These are phyloP conservation scores for Pichia sp. DNA, from an alignment of 1,139 yeast genomes.

Conservation along the genomic window DNA sequence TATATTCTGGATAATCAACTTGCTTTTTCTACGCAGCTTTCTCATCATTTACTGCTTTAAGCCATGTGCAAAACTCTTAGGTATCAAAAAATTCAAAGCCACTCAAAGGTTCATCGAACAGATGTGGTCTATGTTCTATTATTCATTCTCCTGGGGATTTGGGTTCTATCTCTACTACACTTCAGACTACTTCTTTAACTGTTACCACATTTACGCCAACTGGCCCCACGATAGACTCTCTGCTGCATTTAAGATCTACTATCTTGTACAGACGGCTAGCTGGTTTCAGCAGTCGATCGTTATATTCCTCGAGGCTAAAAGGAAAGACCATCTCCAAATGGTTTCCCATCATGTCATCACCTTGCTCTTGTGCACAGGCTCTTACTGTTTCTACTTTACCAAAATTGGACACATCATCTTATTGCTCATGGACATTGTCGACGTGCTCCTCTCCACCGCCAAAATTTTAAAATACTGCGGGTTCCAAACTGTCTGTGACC, in stretches of 20 bases:
- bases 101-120: conserved; percentile 78
- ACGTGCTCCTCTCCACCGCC: conserved; percentile 66
- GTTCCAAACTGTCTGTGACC: conserved; percentile 56
- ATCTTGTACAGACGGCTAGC: conserved; percentile 64
- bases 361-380: conserved; percentile 60
- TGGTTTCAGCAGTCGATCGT: conserved; percentile 83
- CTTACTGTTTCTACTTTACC: conserved; percentile 68
- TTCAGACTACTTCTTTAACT: conserved; percentile 58
- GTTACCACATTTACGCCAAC: conserved; percentile 57
- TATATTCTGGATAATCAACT: conserved; percentile 49
- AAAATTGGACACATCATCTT: conserved; percentile 77
- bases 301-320: conserved; percentile 67
- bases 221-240: conserved; percentile 71
- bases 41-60: conserved; percentile 55
- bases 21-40: conserved; percentile 58
- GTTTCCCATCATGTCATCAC: conserved; percentile 85
- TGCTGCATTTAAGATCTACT: conserved; percentile 59
- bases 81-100: conserved; percentile 49
- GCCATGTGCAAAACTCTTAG: conserved; percentile 52
- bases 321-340: conserved; percentile 87
- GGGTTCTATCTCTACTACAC: conserved; percentile 58
- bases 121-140: conserved; percentile 74
- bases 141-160: conserved; percentile 47
- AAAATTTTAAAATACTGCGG: conserved; percentile 77
- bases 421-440: conserved; percentile 80